Evolutionary conservation across 148 eudicot species (phyloP).

Genomic region (Beta vulgaris): DNA sequence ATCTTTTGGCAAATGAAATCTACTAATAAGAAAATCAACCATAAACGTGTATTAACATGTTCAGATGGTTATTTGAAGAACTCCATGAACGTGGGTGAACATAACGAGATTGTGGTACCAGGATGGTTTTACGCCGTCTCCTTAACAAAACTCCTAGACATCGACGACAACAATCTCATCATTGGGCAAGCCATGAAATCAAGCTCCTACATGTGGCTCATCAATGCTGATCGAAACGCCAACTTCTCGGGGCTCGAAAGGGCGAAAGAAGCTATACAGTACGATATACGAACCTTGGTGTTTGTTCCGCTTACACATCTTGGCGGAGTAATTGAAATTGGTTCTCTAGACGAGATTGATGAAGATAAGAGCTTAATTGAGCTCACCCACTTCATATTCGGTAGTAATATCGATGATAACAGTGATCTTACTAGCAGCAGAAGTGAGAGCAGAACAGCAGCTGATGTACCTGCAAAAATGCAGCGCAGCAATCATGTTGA

Average conservation of each 20-base stretch:
- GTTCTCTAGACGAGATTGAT: not conserved
- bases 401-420: not conserved
- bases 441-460: not conserved
- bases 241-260: not conserved
- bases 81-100: not conserved
- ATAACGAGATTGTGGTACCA: not conserved
- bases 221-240: too few relatives aligned
- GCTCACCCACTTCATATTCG: not conserved
- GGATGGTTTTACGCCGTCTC: not conserved
- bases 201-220: not conserved
- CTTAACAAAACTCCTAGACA: not conserved
- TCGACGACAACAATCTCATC: not conserved
- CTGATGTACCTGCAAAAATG: not conserved
- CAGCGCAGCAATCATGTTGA: slow-evolving; percentile 39
- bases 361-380: not conserved
- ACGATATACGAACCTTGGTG: not conserved
- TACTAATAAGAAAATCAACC: not conserved
- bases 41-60: not conserved
- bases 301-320: not conserved
- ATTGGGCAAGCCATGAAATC: slow-evolving; percentile 6
- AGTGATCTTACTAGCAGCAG: not conserved
- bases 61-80: not conserved
- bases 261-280: not conserved
- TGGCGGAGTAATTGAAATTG: not conserved
- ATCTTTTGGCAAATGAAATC: not conserved